These are phyloP conservation scores for Porodaedalea pini DNA, from an alignment of 1,284 basidiomycete genomes.

Conservation along the genomic window DNA sequence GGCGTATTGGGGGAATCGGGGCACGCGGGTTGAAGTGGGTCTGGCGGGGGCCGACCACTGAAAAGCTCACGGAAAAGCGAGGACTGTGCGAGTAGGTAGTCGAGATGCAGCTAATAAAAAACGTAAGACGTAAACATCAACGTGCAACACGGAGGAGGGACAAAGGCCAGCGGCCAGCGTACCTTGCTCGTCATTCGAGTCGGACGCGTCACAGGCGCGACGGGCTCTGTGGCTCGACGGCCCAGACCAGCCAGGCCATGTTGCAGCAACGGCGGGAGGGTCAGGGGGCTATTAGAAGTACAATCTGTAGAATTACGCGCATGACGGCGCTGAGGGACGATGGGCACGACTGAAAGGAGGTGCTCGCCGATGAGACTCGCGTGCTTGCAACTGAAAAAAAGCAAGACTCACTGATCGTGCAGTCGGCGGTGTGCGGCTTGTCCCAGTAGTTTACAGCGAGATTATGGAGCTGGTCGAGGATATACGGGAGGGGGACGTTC, in stretches of 20 bases:
- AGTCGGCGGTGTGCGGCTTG: slow-evolving; percentile 67
- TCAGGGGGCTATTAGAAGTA: slow-evolving; percentile 23
- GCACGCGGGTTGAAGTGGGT: slow-evolving; percentile 42
- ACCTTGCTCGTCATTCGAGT: slow-evolving; percentile 63
- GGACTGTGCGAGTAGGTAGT: slow-evolving; percentile 72
- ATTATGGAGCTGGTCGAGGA: slow-evolving; percentile 61
- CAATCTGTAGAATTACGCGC: slow-evolving; percentile 18
- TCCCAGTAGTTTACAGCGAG: slow-evolving; percentile 68
- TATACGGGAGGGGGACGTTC: slow-evolving; percentile 65
- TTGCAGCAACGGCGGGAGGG: slow-evolving; percentile 30
- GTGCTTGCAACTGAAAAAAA: not conserved
- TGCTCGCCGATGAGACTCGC: not conserved
- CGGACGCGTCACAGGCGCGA: slow-evolving; percentile 37
- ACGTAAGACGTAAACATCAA: slow-evolving; percentile 15
- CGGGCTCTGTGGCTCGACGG: slow-evolving; percentile 52
- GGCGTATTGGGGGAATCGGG: slow-evolving; percentile 15
- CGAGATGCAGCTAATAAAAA: slow-evolving; percentile 57
- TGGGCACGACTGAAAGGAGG: slow-evolving; percentile 18
- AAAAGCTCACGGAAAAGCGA: slow-evolving; percentile 63
- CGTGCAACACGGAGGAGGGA: not conserved
- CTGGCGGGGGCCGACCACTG: slow-evolving; percentile 57
- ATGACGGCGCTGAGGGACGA: slow-evolving; percentile 4
- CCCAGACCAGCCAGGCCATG: slow-evolving; percentile 35
- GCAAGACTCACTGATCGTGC: slow-evolving; percentile 58
- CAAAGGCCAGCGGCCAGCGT: slow-evolving; percentile 27